A percentile compares a stretch with the other conserved stretches of the same genome.
These are phyloP conservation scores for Spirogloea muscicola DNA, from an alignment of 139 green algal genomes.

Conservation along the genomic window DNA sequence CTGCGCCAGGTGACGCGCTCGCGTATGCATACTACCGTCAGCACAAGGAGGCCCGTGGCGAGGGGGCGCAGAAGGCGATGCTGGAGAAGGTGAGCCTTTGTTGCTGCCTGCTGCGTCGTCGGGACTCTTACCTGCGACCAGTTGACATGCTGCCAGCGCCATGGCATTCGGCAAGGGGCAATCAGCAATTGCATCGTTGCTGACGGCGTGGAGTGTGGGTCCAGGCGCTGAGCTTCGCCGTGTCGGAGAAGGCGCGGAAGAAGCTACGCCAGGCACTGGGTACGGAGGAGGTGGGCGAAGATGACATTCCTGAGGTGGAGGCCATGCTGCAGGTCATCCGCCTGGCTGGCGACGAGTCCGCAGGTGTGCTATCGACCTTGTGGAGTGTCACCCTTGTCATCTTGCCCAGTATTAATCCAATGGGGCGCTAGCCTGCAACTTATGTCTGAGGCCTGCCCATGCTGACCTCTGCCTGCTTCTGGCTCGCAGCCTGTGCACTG, in stretches of 20 bases:
- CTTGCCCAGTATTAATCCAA: no score
- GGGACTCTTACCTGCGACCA: no score
- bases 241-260: no score
- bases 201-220: neutral
- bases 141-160: no score
- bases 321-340: conserved; percentile 10
- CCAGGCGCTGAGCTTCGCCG: neutral
- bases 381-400: neutral
- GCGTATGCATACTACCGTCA: conserved; percentile 36
- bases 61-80: neutral
- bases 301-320: neutral
- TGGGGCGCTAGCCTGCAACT: no score
- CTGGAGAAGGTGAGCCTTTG: neutral
- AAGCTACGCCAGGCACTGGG: neutral
- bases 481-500: no score
- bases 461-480: no score
- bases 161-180: neutral
- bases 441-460: no score
- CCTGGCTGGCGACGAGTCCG: conserved; percentile 12
- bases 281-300: neutral
- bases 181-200: neutral
- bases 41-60: conserved; percentile 8
- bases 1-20: conserved; percentile 30
- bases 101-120: neutral
- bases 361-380: neutral